Percentiles rank a stretch among this genome's conserved stretches.
Conservation (phyloP, 1,284 basidiomycete genomes). For the Papiliotrema laurentii region DNA sequence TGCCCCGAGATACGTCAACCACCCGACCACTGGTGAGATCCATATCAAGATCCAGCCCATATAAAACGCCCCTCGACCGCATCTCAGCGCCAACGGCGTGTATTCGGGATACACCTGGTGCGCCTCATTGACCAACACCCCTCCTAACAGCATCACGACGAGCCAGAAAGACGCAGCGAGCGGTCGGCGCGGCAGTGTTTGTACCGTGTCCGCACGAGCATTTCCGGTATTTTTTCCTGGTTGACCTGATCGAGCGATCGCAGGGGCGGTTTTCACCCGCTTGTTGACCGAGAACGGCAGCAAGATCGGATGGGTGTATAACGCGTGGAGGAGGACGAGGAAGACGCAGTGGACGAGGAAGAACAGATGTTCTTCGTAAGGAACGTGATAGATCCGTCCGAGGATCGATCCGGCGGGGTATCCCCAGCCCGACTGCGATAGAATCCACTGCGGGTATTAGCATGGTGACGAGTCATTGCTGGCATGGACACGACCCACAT, state of each 20-base stretch:
- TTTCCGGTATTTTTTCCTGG: neutral
- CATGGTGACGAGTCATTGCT: neutral
- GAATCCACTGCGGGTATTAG: slow-evolving; percentile 17
- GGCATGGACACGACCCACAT: slow-evolving; percentile 20
- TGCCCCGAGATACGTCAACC: slow-evolving; percentile 31
- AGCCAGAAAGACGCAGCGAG: slow-evolving; percentile 20
- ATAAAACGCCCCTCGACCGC: slow-evolving; percentile 27
- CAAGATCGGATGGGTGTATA: slow-evolving; percentile 19
- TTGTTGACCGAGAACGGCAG: slow-evolving; percentile 21
- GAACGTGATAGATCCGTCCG: slow-evolving; percentile 26
- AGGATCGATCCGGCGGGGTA: slow-evolving; percentile 33
- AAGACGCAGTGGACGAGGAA: slow-evolving; percentile 39
- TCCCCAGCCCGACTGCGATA: slow-evolving; percentile 24
- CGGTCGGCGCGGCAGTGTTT: slow-evolving; percentile 30
- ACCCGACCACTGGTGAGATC: slow-evolving; percentile 32
- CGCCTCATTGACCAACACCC: slow-evolving; percentile 18
- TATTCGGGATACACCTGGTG: slow-evolving; percentile 6
- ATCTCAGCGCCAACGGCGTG: slow-evolving; percentile 1
- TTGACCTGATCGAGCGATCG: too few species aligned
- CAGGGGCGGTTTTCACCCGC: neutral
- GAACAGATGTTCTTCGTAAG: slow-evolving; percentile 42
- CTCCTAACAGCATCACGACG: slow-evolving; percentile 10
- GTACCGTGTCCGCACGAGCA: too few species aligned
- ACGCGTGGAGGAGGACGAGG: slow-evolving; percentile 26
- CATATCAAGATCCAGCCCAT: slow-evolving; percentile 37